phyloP scores from a whole-genome alignment of 345 rosid genomes.

The Eucalyptus regnans region DNA sequence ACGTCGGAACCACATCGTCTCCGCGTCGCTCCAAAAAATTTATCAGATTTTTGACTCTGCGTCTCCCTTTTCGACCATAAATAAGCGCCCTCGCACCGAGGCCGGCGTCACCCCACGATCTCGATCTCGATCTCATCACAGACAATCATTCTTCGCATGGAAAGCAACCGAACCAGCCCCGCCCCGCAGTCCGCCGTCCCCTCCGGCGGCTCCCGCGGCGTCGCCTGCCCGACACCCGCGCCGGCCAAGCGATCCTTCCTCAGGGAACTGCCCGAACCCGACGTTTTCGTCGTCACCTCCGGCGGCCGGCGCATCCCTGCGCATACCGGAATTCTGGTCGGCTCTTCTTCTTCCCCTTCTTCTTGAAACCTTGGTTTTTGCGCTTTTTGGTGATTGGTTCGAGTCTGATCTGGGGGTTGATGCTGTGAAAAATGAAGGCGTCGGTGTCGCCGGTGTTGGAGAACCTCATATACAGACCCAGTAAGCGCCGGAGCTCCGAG shows the following conservation, averaged over 20 bases:
- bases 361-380: background rate
- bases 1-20: background rate
- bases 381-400: background rate
- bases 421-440: slow-evolving; percentile 18
- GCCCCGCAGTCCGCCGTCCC: background rate
- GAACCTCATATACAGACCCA: slow-evolving; percentile 38
- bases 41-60: background rate
- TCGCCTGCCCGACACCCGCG: background rate
- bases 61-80: background rate
- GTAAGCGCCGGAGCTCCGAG: slow-evolving; percentile 36
- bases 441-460: slow-evolving; percentile 60
- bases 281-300: slow-evolving; percentile 59
- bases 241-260: background rate
- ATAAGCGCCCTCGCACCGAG: background rate
- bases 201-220: background rate
- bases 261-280: slow-evolving; percentile 28
- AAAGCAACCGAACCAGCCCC: background rate
- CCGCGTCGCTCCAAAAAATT: background rate
- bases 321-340: slow-evolving; percentile 56
- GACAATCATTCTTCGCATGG: background rate
- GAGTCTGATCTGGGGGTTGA: background rate
- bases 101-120: background rate
- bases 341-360: background rate
- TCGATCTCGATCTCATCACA: background rate
- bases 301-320: slow-evolving; percentile 60